Conservation (phyloP, 441 rosid genomes). For the Arabidopsis lyrata region DNA sequence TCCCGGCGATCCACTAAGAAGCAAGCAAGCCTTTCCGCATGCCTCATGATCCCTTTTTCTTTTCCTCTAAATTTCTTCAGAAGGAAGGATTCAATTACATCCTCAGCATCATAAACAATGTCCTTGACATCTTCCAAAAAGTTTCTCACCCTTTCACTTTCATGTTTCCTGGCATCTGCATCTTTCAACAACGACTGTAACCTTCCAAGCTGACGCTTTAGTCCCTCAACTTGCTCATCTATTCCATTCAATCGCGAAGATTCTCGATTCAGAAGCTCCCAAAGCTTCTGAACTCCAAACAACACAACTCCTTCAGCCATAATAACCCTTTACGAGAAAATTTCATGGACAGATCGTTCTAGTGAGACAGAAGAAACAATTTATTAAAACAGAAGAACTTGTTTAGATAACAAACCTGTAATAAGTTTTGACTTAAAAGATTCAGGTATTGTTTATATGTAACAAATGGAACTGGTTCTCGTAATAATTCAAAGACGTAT, state of each 20-base stretch:
- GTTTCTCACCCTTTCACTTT: too few species aligned
- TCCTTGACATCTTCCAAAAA: too few species aligned
- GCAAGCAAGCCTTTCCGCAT: slow-evolving; percentile 22
- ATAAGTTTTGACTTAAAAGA: neutral
- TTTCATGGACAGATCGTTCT: neutral
- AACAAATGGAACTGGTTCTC: neutral
- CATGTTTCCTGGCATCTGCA: too few species aligned
- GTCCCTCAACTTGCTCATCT: slow-evolving; percentile 21
- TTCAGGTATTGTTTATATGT: neutral
- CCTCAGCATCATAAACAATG: neutral
- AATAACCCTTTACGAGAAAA: slow-evolving; percentile 1
- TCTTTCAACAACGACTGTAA: neutral
- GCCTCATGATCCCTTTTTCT: slow-evolving; percentile 10
- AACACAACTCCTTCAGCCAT: slow-evolving; percentile 44
- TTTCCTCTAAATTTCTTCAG: slow-evolving; percentile 9
- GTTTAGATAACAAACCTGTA: neutral
- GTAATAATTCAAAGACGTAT: neutral
- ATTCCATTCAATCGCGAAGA: slow-evolving; percentile 21
- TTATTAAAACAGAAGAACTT: neutral
- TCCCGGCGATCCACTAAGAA: slow-evolving; percentile 6
- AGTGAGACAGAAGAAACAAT: neutral
- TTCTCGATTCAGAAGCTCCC: slow-evolving; percentile 40
- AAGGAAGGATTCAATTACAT: slow-evolving; percentile 30
- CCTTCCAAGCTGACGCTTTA: slow-evolving; percentile 34
- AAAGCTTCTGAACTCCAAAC: slow-evolving; percentile 40